phyloP scores from a whole-genome alignment of 768 basidiomycete species.

The Suillus fuscotomentosus region DNA sequence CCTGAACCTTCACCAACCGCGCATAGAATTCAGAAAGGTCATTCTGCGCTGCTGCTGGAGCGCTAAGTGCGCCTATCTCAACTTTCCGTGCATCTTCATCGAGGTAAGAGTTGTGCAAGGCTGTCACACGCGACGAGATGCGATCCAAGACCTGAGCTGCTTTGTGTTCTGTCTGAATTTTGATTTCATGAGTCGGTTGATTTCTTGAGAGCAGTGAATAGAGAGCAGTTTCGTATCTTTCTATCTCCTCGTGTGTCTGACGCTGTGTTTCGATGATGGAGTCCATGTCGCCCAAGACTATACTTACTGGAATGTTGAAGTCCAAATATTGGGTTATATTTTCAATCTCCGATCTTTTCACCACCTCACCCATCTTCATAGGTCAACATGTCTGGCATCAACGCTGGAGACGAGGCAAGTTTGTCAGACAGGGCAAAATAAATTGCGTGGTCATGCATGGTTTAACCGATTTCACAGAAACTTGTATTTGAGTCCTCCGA shows the following conservation, averaged over 20 bases:
- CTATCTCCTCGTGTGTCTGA: conserved; percentile 93
- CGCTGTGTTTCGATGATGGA: conserved; percentile 92
- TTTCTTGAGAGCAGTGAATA: conserved; percentile 78
- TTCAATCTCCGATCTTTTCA: conserved; percentile 58
- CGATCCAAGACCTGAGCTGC: conserved; percentile 88
- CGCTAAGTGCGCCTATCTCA: conserved; percentile 66
- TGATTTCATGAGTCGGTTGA: conserved; percentile 58
- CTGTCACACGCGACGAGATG: conserved; percentile 63
- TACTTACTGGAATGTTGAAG: conserved; percentile 6
- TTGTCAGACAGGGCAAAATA: conserved; percentile 11
- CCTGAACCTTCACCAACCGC: conserved; percentile 93
- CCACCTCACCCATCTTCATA: conserved; percentile 35
- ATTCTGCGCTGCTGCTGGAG: conserved; percentile 50
- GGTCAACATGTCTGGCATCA: conserved; percentile 75
- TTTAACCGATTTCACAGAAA: conserved; percentile 49
- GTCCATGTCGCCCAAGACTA: conserved; percentile 60
- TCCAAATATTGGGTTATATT: conserved; percentile 13
- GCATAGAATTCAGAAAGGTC: conserved; percentile 94
- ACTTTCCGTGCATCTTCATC: conserved; percentile 70
- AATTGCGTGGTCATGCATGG: not conserved
- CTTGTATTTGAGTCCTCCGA: conserved; percentile 95
- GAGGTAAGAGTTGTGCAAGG: conserved; percentile 72
- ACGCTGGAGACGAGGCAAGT: conserved; percentile 80
- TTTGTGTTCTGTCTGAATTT: conserved; percentile 81
- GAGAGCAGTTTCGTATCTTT: conserved; percentile 86